These are phyloP conservation scores for Xylaria curta DNA, from an alignment of 495 filamentous ascomycete species.

Conservation along the genomic window DNA sequence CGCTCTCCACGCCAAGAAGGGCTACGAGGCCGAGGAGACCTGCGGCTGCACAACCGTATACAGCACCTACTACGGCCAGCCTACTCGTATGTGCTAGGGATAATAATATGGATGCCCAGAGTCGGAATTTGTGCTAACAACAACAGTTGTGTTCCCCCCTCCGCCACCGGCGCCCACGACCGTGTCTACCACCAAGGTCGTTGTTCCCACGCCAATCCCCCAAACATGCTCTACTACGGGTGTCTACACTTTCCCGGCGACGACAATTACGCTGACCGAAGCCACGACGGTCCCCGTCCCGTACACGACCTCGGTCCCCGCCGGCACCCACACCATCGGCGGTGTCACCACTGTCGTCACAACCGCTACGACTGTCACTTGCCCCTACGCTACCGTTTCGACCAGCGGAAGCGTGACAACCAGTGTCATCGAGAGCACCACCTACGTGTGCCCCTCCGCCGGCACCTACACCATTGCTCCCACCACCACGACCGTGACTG, in stretches of 20 bases:
- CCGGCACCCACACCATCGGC: constrained; percentile 74
- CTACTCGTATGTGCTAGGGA: constrained; percentile 58
- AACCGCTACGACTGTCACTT: constrained; percentile 72
- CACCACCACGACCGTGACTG: constrained; percentile 64
- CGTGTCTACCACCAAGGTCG: constrained; percentile 42
- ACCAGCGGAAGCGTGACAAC: constrained; percentile 68
- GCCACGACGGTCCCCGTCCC: constrained; percentile 71
- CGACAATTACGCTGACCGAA: constrained; percentile 70
- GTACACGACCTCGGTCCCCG: constrained; percentile 65
- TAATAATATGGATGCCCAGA: background rate
- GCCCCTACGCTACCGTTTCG: constrained; percentile 73
- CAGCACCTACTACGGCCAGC: constrained; percentile 62
- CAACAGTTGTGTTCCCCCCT: constrained; percentile 46
- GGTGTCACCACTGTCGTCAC: constrained; percentile 78
- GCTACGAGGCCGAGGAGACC: constrained; percentile 35
- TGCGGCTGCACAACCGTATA: constrained; percentile 72
- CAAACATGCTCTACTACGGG: constrained; percentile 75
- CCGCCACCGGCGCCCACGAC: constrained; percentile 41
- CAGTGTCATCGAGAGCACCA: constrained; percentile 74
- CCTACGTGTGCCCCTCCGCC: constrained; percentile 77
- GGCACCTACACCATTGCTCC: constrained; percentile 85
- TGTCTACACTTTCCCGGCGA: constrained; percentile 80
- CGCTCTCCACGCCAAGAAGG: constrained; percentile 55
- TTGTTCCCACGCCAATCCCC: constrained; percentile 69
- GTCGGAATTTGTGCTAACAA: constrained; percentile 19